These are phyloP conservation scores for Collybia mongolica DNA, from an alignment of 768 basidiomycete genomes.

Conservation along the genomic window DNA sequence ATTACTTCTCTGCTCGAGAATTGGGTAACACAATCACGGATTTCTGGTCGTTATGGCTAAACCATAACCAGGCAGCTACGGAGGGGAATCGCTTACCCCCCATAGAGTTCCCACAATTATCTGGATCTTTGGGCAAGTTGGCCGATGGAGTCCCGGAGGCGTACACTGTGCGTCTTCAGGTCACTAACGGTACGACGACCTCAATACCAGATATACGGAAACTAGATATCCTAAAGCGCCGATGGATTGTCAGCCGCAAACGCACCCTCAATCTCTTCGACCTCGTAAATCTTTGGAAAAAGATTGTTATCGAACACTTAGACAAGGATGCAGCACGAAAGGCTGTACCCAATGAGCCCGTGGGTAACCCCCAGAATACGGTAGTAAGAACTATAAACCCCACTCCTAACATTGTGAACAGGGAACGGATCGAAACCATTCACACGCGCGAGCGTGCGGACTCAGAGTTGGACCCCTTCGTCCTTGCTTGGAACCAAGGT, in stretches of 20 bases:
- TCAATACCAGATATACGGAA: conserved; percentile 2
- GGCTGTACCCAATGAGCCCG: no score
- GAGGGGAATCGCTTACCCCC: background rate
- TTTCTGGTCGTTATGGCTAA: conserved; percentile 21
- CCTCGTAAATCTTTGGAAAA: conserved; percentile 22
- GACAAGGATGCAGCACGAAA: conserved; percentile 4
- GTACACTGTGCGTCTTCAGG: background rate
- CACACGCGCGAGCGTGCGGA: no score
- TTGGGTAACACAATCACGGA: conserved; percentile 23
- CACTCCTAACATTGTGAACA: no score
- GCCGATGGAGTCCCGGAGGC: background rate
- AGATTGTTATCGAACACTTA: conserved; percentile 12
- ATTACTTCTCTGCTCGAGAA: conserved; percentile 28
- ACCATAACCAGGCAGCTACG: background rate
- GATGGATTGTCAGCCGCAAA: conserved; percentile 17
- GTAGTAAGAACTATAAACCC: no score
- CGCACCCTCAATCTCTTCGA: conserved; percentile 20
- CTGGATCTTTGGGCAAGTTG: background rate
- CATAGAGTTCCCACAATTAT: background rate
- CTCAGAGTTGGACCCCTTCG: no score
- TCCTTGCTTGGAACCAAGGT: no score
- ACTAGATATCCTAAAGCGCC: conserved; percentile 6
- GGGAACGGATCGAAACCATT: no score
- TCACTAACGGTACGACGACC: background rate
- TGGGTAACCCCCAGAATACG: no score